These are phyloP conservation scores for Castanospermum australe DNA, from an alignment of 306 rosid genomes.

Conservation along the genomic window DNA sequence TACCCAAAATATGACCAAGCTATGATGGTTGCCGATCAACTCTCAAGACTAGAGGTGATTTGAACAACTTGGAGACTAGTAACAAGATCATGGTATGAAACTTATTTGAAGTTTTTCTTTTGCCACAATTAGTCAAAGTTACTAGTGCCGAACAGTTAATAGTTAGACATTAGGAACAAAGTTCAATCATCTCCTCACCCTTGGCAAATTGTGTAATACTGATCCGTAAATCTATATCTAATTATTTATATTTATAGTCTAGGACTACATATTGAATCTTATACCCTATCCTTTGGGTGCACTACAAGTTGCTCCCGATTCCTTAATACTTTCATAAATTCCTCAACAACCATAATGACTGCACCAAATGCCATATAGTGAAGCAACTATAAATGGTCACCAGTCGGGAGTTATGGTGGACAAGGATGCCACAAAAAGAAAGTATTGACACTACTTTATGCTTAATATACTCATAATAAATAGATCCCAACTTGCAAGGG, in stretches of 20 bases:
- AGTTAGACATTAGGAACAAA: no score
- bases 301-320: neutral
- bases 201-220: neutral
- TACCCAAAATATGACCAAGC: neutral
- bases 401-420: neutral
- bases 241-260: neutral
- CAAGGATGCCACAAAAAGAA: neutral
- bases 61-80: neutral
- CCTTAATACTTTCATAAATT: neutral
- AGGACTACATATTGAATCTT: neutral
- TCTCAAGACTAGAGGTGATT: neutral
- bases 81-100: neutral
- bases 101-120: neutral
- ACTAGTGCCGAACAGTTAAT: neutral
- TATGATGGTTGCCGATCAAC: neutral
- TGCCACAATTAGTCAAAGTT: neutral
- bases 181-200: neutral
- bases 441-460: no score
- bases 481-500: neutral
- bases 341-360: neutral
- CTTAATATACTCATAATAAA: no score
- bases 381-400: neutral
- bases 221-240: constrained; percentile 4
- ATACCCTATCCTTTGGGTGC: neutral
- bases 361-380: neutral